Conservation (phyloP, 2,329 filamentous ascomycete species). For the Ophidiomyces ophidiicola region DNA sequence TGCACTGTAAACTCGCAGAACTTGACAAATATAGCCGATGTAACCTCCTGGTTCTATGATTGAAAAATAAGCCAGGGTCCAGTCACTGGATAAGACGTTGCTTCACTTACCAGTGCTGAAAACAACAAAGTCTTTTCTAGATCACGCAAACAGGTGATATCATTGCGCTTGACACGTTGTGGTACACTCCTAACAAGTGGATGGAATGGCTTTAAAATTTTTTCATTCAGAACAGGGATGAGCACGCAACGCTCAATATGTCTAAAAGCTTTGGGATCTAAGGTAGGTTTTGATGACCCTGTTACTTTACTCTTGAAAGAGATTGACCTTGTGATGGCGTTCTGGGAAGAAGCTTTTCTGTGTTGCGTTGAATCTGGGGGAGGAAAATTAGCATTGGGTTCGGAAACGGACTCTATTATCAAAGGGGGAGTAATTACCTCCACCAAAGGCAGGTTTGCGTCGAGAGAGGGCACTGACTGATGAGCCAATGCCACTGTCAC, state of each 20-base stretch:
- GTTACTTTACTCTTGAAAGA: conserved; percentile 36
- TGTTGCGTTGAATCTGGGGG: not conserved
- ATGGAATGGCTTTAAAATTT: conserved; percentile 66
- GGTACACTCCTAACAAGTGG: conserved; percentile 67
- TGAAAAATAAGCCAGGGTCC: conserved; percentile 33
- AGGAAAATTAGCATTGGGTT: no score
- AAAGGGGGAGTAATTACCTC: conserved; percentile 35
- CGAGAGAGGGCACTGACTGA: conserved; percentile 53
- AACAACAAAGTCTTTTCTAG: conserved; percentile 88
- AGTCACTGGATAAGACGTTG: conserved; percentile 24
- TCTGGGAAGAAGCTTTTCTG: not conserved
- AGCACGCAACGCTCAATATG: conserved; percentile 72
- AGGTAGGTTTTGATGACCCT: conserved; percentile 43
- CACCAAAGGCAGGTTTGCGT: conserved; percentile 30
- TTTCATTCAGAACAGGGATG: conserved; percentile 61
- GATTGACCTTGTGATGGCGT: conserved; percentile 52
- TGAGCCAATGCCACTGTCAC: conserved; percentile 79
- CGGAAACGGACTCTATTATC: no score
- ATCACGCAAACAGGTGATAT: conserved; percentile 83
- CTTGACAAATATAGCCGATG: conserved; percentile 59
- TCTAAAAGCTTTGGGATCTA: conserved; percentile 58
- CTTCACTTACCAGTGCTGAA: conserved; percentile 79
- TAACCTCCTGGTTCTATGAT: conserved; percentile 57
- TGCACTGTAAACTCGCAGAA: conserved; percentile 86
- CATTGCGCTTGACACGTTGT: conserved; percentile 64